Conservation (phyloP, 169 alveolate species). For the Plasmodium ovale region DNA sequence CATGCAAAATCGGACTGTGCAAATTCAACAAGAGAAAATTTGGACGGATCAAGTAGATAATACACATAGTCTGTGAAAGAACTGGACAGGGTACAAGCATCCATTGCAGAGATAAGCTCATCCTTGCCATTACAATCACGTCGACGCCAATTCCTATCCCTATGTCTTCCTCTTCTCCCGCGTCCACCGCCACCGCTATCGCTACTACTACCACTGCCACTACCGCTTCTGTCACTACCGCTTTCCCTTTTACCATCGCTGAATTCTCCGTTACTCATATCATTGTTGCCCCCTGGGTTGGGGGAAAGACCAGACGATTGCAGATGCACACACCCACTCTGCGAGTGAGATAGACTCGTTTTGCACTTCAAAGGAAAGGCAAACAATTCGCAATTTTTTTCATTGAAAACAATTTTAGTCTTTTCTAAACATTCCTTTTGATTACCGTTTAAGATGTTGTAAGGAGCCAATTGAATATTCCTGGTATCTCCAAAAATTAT, state of each 20-base stretch:
- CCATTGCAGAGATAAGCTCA: background rate
- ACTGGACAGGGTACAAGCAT: conserved; percentile 15
- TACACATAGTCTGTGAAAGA: conserved; percentile 54
- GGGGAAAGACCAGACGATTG: background rate
- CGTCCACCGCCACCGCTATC: background rate
- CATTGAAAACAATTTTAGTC: conserved; percentile 5
- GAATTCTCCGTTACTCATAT: background rate
- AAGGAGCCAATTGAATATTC: conserved; percentile 67
- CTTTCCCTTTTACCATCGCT: background rate
- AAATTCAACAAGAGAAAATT: conserved; percentile 44
- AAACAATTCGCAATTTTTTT: conserved; percentile 43
- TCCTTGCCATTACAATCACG: background rate
- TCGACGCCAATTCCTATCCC: background rate
- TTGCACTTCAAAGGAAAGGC: conserved; percentile 70
- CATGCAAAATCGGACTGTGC: background rate
- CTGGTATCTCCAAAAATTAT: conserved; percentile 69
- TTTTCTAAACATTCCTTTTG: conserved; percentile 23
- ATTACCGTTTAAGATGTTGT: conserved; percentile 33
- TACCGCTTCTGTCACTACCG: background rate
- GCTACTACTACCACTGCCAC: background rate
- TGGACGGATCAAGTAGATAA: conserved; percentile 46
- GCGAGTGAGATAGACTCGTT: background rate
- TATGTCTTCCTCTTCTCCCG: background rate
- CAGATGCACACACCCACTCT: background rate
- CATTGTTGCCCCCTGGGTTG: background rate